Conservation (phyloP, 371 early-diverging fungal species). For the Mucor saturninus region DNA sequence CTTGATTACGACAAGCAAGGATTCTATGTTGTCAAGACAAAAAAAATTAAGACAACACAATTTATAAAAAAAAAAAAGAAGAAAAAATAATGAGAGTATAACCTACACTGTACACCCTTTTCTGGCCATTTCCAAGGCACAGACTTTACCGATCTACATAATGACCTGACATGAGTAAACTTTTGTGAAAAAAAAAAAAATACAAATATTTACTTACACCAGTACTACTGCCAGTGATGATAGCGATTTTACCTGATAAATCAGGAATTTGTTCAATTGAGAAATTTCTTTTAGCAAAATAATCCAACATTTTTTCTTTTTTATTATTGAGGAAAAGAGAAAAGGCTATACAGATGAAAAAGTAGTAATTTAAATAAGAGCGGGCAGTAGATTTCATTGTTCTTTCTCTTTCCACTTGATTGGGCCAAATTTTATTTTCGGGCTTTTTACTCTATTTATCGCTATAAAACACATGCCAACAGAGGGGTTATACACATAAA, state of each 20-base stretch:
- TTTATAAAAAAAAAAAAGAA: too few species aligned
- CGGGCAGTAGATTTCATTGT: too few species aligned
- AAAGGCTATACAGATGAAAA: too few species aligned
- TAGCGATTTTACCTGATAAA: conserved; percentile 65
- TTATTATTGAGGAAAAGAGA: not conserved
- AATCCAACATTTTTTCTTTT: conserved; percentile 6
- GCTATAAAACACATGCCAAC: too few species aligned
- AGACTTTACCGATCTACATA: conserved; percentile 61
- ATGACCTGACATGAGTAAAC: not conserved
- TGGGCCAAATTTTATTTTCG: too few species aligned
- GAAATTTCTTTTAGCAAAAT: conserved; percentile 23
- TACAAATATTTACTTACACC: conserved; percentile 45
- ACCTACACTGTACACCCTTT: conserved; percentile 62
- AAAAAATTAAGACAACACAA: not conserved
- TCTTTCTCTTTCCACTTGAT: too few species aligned
- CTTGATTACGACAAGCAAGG: conserved; percentile 61
- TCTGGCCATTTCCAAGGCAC: conserved; percentile 62
- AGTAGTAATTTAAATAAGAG: too few species aligned
- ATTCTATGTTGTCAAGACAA: conserved; percentile 24
- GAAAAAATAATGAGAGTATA: too few species aligned
- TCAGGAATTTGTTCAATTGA: conserved; percentile 61
- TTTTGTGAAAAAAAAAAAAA: not conserved
- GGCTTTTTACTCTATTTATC: too few species aligned
- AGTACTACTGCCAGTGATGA: conserved; percentile 77
- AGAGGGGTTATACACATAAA: too few species aligned